Evolutionary conservation across 768 basidiomycete genomes (phyloP).

Genomic region (Saitozyma podzolica): DNA sequence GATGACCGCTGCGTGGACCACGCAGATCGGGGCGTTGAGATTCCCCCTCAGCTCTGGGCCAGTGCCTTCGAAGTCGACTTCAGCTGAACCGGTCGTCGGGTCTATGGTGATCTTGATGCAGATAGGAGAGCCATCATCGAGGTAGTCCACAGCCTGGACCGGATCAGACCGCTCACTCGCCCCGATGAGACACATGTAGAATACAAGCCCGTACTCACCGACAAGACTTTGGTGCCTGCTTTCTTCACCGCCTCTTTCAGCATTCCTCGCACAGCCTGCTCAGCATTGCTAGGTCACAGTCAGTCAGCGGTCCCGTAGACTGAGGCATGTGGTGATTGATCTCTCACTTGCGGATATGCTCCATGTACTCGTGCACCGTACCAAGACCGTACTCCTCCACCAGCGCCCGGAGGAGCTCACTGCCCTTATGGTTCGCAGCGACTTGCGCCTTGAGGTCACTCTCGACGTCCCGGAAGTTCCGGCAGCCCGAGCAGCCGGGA

Average conservation of each 20-base stretch:
- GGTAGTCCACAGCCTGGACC: constrained; percentile 66
- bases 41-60: constrained; percentile 53
- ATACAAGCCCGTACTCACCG: constrained; percentile 7
- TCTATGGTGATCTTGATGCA: constrained; percentile 72
- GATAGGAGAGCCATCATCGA: constrained; percentile 45
- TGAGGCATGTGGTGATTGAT: not conserved
- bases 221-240: constrained; percentile 26
- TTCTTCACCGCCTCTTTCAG: constrained; percentile 19
- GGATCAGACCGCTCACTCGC: not conserved
- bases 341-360: constrained; percentile 63
- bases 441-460: constrained; percentile 36
- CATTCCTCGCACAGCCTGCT: constrained; percentile 17
- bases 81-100: constrained; percentile 69
- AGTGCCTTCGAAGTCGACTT: constrained; percentile 69
- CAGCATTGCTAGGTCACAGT: constrained; percentile 11
- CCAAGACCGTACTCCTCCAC: constrained; percentile 56
- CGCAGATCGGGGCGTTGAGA: constrained; percentile 38
- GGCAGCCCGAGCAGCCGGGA: constrained; percentile 33
- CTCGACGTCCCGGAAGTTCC: constrained; percentile 36
- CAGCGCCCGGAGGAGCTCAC: constrained; percentile 78
- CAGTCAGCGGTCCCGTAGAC: not conserved
- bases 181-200: too few species aligned
- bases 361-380: constrained; percentile 95
- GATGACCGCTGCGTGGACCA: constrained; percentile 38
- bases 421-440: constrained; percentile 75